These are phyloP conservation scores for Aeschynomene evenia DNA, from an alignment of 306 rosid genomes.

Conservation along the genomic window DNA sequence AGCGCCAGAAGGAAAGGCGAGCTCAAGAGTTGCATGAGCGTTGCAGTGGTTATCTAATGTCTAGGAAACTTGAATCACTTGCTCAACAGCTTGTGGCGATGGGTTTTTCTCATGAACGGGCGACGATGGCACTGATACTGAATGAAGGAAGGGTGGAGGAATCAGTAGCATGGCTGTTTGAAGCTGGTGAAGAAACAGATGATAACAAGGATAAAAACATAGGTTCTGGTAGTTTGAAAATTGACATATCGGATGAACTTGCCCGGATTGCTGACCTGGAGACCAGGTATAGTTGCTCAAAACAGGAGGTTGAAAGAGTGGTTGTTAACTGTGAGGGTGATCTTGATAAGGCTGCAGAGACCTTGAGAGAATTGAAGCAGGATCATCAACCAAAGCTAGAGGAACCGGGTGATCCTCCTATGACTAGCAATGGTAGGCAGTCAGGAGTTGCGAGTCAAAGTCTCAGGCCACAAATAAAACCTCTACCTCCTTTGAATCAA, in stretches of 20 bases:
- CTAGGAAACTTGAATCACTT: conserved; percentile 90
- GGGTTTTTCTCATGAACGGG: conserved; percentile 90
- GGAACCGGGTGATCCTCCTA: conserved; percentile 78
- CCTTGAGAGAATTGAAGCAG: conserved; percentile 61
- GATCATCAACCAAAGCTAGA: conserved; percentile 73
- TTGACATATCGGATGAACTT: conserved; percentile 95
- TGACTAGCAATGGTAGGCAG: conserved; percentile 57
- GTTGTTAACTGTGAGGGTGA: conserved; percentile 85
- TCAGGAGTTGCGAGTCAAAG: conserved; percentile 51
- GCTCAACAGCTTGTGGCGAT: conserved; percentile 85
- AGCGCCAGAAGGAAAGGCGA: conserved; percentile 94
- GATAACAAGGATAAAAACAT: conserved; percentile 47
- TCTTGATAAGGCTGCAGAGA: conserved; percentile 79
- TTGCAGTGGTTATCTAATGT: conserved; percentile 84
- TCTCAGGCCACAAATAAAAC: conserved; percentile 57
- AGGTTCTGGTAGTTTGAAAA: conserved; percentile 64
- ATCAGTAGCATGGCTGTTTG: conserved; percentile 83
- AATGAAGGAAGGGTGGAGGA: conserved; percentile 93
- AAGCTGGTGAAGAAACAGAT: conserved; percentile 67
- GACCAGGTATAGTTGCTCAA: conserved; percentile 60
- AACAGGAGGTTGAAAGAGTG: conserved; percentile 95
- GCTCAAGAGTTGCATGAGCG: conserved; percentile 94
- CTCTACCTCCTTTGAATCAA: conserved; percentile 48
- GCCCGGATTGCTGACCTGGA: conserved; percentile 74
- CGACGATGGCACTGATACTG: conserved; percentile 82